Base-by-base conservation (phyloP, 495 filamentous ascomycete species). In the Tetracladium setigerum region DNA sequence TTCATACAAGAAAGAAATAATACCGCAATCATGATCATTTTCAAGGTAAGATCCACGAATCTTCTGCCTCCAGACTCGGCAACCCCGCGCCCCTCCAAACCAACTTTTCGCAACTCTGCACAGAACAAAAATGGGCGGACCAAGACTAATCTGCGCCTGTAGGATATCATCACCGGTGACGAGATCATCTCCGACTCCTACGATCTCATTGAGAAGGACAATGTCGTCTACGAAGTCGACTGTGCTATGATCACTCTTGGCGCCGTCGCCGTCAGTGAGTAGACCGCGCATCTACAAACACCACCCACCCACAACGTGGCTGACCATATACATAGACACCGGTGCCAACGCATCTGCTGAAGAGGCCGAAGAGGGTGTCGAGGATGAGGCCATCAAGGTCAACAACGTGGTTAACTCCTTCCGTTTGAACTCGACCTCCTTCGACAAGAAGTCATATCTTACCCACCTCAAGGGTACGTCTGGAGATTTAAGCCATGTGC, bases 311-410 rank as follows among this genome's bases (percentile, higher is more conserved):
- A 22, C 35, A 22, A 35, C 19, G 5, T 10, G n/a, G 16, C 35
- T 60, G 24, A 60, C 44, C 47, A 8, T 19, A 41, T 19, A 15
- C 42, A 17, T 30, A 82, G 89, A 97, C 61, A 95, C 81, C 62
- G 92, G 92, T 67, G 94, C 89, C 72, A 98, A 97, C 72, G 86
- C 92, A 49, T 97, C 92, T 49, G 89, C 92, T 52, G 92, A 97
- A 73, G 92, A 83, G 58, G 82, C 64, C 44, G 88, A 82, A 17
- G 90, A 91, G 52, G 76, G 62, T 35, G 11, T 75, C 32, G 89
- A 90, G 17, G 90, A 90, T 46, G 60, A 60, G 47, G 64, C 68
- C 47, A 64, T 84, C 65, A 80, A 80, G 68, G 94, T 97, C 71
- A 94, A 95, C 78, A 90, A 98, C 67, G 78, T 97, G 55, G 80